Evolutionary conservation across 306 rosid genomes (phyloP).

Genomic region (Begonia peltatifolia): DNA sequence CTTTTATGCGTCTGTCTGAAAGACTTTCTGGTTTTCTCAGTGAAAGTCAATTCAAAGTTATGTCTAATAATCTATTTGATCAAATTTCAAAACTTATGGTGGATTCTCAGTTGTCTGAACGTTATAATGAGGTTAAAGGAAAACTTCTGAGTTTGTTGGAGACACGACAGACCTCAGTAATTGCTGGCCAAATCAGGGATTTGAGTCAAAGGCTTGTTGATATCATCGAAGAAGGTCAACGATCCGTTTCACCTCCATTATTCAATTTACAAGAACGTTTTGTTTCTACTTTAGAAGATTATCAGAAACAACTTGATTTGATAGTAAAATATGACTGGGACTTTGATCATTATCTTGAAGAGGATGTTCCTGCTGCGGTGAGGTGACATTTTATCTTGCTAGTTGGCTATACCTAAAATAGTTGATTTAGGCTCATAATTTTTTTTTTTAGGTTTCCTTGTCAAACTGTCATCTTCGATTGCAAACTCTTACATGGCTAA

Average conservation of each 20-base stretch:
- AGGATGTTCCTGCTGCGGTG: constrained; percentile 96
- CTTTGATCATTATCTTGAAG: constrained; percentile 87
- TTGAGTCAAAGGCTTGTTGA: constrained; percentile 75
- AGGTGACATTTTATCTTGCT: constrained; percentile 71
- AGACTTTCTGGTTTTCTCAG: constrained; percentile 77
- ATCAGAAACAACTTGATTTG: constrained; percentile 93
- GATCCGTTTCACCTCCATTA: constrained; percentile 76
- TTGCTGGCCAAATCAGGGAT: constrained; percentile 64
- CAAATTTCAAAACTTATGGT: constrained; percentile 72
- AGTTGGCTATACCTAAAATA: constrained; percentile 16
- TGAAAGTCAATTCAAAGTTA: constrained; percentile 65
- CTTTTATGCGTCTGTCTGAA: constrained; percentile 59
- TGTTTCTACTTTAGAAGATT: constrained; percentile 71
- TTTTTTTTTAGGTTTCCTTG: not conserved
- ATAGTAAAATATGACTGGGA: constrained; percentile 96
- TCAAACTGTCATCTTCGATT: constrained; percentile 3
- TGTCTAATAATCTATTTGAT: constrained; percentile 65
- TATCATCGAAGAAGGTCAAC: constrained; percentile 82
- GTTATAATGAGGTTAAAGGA: constrained; percentile 54
- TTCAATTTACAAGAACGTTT: constrained; percentile 79
- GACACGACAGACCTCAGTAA: constrained; percentile 45
- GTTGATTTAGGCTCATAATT: constrained; percentile 2
- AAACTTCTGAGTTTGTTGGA: constrained; percentile 59
- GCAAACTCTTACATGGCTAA: not conserved
- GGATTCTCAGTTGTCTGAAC: constrained; percentile 62